Base-by-base conservation (phyloP, 306 rosid genomes). In the Fragaria iinumae region DNA sequence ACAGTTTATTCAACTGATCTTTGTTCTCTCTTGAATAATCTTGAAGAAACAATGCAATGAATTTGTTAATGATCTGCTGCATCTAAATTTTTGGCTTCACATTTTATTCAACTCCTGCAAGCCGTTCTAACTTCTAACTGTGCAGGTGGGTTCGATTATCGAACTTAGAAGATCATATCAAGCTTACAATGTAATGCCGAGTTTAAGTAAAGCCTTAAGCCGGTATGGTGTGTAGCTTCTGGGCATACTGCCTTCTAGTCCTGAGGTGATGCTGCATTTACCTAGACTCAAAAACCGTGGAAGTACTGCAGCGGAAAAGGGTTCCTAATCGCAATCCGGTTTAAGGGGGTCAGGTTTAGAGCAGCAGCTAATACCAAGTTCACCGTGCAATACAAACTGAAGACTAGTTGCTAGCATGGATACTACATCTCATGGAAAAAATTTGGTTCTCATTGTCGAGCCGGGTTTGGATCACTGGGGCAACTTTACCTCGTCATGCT, bases 131-230 rank as follows among this genome's bases (percentile, higher is more conserved):
- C 66, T 10, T 11, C 23, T 44, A 8, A 16, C 63, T 75, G 76
- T 85, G 68, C 90, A 92, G 99, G 99, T 95, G 53, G 97, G 97
- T 84, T 95, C 99, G 64, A 92, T 95, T 64, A 95, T 95, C 71
- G 99, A 95, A 81, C 93, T 95, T 10, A 86, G 99, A 89, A 88
- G 99, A 88, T 95, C 97, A 8, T 95, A 92, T 82, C 99, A 95
- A 83, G 99, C 97, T 38, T 95, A 95, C 66, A 95, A 95, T 63
- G 99, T 95, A 41, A 95, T 95, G 99, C 99, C 97, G 71, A 82
- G 93, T 84, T 87, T 92, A 79, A 95, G 99, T 87, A 92, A 88
- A 75, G 98, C 97, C 64, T 74, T 95, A 80, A 90, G 87, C 78
- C 93, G 99, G 34, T 95, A 92, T 72, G 99, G 99, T 66, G 93